Conservation (phyloP, 257 asterid species). For the Solanum dulcamara region DNA sequence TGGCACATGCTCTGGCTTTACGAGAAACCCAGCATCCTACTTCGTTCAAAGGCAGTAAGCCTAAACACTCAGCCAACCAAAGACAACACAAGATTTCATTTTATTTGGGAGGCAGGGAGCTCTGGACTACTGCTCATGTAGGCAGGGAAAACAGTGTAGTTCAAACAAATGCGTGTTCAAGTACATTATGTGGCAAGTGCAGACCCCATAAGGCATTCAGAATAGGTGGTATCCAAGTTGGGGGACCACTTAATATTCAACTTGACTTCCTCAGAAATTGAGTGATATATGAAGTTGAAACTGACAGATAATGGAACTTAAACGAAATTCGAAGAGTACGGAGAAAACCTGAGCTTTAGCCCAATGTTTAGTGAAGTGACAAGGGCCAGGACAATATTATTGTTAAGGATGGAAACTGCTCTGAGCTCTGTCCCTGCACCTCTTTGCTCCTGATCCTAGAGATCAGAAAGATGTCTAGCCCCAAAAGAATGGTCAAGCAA, state of each 20-base stretch:
- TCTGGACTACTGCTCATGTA: neutral
- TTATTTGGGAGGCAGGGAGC: neutral
- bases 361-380: neutral
- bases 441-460: neutral
- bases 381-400: neutral
- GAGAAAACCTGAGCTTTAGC: neutral
- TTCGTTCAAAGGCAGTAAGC: neutral
- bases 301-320: neutral
- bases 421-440: neutral
- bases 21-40: neutral
- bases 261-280: neutral
- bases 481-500: neutral
- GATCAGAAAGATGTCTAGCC: neutral
- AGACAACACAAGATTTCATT: neutral
- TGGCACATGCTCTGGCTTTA: neutral
- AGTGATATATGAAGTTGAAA: neutral
- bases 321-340: neutral
- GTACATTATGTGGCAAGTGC: neutral
- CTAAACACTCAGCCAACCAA: neutral
- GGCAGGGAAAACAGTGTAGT: neutral
- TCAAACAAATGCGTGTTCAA: neutral
- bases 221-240: neutral
- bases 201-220: neutral
- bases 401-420: neutral
- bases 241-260: neutral